These are phyloP conservation scores for Eutrema japonicum DNA, from an alignment of 345 rosid species.

Conservation along the genomic window DNA sequence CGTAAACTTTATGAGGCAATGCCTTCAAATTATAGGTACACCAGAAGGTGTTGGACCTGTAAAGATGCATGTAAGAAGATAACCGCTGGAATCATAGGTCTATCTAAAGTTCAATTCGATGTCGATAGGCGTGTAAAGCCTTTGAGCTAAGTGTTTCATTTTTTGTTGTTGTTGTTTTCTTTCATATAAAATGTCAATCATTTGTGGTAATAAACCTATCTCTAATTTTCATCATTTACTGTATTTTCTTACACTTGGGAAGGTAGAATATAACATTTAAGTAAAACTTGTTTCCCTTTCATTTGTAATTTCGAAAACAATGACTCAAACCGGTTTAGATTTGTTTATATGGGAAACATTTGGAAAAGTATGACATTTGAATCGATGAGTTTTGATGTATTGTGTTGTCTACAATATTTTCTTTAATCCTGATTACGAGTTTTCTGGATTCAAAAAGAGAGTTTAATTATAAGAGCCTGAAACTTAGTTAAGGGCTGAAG, in stretches of 20 bases:
- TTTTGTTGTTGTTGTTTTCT: not conserved
- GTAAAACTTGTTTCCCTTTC: no score
- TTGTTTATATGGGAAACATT: no score
- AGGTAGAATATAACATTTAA: no score
- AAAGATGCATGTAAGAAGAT: conserved; percentile 78
- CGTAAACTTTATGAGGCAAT: not conserved
- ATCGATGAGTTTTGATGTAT: not conserved
- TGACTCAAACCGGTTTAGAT: no score
- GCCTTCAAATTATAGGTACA: conserved; percentile 62
- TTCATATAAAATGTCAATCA: no score
- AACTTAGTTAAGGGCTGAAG: no score
- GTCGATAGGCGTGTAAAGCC: conserved; percentile 59
- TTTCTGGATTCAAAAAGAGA: no score
- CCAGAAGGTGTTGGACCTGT: conserved; percentile 94
- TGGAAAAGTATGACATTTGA: conserved; percentile 1
- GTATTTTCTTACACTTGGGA: no score
- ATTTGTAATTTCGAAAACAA: no score
- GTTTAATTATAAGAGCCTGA: no score
- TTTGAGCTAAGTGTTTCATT: conserved; percentile 28
- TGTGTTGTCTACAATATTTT: not conserved
- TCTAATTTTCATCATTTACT: no score
- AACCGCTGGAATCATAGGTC: conserved; percentile 83
- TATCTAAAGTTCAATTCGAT: conserved; percentile 61
- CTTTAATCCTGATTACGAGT: not conserved
- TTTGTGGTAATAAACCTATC: no score